Evolutionary conservation across 371 early-diverging fungal genomes (phyloP).

Genomic region (Haplosporangium sp.): DNA sequence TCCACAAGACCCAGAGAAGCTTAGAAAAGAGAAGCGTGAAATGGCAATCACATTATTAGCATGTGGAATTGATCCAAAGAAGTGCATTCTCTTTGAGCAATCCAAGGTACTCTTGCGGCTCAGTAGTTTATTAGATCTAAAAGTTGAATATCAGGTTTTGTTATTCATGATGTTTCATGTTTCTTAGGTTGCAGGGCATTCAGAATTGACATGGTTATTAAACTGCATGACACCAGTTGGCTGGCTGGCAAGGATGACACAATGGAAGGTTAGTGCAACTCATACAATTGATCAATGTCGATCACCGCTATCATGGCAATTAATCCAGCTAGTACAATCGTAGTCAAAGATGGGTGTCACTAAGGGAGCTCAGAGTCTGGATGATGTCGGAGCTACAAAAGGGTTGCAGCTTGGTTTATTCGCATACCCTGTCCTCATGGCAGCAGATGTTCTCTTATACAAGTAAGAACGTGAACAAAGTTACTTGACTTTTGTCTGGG

Average conservation of each 20-base stretch:
- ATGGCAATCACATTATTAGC: conserved; percentile 85
- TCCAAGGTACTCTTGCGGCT: conserved; percentile 58
- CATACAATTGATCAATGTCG: not conserved
- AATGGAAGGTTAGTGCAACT: conserved; percentile 82
- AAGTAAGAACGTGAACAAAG: conserved; percentile 52
- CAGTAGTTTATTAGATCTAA: not conserved
- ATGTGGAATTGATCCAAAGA: conserved; percentile 88
- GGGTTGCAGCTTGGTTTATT: conserved; percentile 84
- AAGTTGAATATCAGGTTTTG: not conserved
- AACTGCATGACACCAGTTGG: conserved; percentile 89
- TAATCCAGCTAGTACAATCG: not conserved
- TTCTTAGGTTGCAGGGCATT: conserved; percentile 74
- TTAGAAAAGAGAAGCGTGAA: conserved; percentile 74
- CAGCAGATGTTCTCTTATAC: conserved; percentile 95
- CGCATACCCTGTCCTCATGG: conserved; percentile 94
- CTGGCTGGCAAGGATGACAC: conserved; percentile 94
- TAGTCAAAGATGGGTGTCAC: conserved; percentile 63
- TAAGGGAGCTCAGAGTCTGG: conserved; percentile 55
- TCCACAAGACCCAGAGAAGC: conserved; percentile 75
- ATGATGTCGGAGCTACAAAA: conserved; percentile 61
- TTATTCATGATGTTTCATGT: not conserved
- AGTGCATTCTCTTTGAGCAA: conserved; percentile 86
- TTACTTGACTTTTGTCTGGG: not conserved
- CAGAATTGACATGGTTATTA: conserved; percentile 90
- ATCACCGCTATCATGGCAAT: not conserved